Evolutionary conservation across 495 filamentous ascomycete genomes (phyloP).

Genomic region (Amphirosellinia nigrospora): DNA sequence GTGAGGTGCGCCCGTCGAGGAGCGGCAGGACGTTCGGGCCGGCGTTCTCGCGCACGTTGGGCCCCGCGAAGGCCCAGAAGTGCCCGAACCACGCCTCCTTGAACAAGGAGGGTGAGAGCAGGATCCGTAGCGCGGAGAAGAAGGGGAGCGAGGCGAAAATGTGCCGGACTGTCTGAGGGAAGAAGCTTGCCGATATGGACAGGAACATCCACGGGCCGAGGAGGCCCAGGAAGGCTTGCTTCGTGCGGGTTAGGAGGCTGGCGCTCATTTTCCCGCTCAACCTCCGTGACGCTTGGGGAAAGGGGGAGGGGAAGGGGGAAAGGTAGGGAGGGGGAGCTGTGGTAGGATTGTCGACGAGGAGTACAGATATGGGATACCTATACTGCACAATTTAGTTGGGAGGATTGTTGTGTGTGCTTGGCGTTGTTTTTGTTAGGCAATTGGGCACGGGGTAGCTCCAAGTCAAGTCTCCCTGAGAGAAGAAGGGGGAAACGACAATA

Average conservation of each 20-base stretch:
- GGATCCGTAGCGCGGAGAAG: constrained; percentile 22
- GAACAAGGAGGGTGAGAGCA: constrained; percentile 45
- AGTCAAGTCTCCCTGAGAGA: not conserved
- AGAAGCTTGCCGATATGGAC: constrained; percentile 39
- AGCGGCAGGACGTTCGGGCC: constrained; percentile 47
- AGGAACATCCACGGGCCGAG: constrained; percentile 51
- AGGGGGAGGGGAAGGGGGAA: not conserved
- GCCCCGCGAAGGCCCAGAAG: constrained; percentile 54
- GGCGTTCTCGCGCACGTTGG: constrained; percentile 38
- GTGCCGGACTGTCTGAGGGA: constrained; percentile 44
- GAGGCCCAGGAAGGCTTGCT: constrained; percentile 32
- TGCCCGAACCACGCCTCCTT: constrained; percentile 54
- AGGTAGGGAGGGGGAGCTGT: not conserved
- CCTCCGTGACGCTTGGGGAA: not conserved
- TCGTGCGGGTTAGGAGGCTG: constrained; percentile 23
- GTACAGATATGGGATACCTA: not conserved
- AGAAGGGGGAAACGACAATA: not conserved
- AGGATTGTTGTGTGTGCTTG: not conserved
- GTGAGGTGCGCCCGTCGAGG: constrained; percentile 43
- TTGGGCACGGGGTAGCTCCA: not conserved
- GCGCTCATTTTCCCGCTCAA: constrained; percentile 9
- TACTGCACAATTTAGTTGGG: not conserved
- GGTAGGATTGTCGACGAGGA: not conserved
- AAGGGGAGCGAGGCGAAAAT: constrained; percentile 31
- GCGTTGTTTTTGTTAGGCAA: not conserved